phyloP scores from a whole-genome alignment of 1,139 yeast species.

The Magnusiomyces magnusii region DNA sequence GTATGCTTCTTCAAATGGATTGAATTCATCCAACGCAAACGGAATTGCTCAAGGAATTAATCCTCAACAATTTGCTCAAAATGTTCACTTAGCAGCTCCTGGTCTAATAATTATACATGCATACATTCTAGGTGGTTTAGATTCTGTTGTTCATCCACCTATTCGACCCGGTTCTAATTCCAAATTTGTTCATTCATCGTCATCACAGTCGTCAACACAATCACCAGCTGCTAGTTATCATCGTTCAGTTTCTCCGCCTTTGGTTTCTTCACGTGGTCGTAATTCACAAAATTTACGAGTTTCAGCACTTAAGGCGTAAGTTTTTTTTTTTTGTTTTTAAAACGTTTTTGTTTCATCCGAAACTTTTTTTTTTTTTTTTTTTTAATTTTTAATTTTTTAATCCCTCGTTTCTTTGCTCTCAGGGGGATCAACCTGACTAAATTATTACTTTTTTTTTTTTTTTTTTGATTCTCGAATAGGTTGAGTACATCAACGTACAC shows the following conservation, averaged over 20 bases:
- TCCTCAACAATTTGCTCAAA: slow-evolving; percentile 14
- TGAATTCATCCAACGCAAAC: too few relatives aligned
- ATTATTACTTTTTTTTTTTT: too few relatives aligned
- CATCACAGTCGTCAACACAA: too few relatives aligned
- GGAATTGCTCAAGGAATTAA: neutral
- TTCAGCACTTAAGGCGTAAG: neutral
- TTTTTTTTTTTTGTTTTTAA: neutral
- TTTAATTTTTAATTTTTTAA: neutral
- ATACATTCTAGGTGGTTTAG: slow-evolving; percentile 30
- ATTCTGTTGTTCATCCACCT: slow-evolving; percentile 26
- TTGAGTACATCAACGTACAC: neutral
- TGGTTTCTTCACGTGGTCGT: neutral
- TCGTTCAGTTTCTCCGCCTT: neutral
- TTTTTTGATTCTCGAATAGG: neutral
- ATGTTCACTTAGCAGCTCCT: slow-evolving; percentile 32
- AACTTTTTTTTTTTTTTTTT: neutral
- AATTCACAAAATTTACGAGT: neutral
- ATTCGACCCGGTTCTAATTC: slow-evolving; percentile 1
- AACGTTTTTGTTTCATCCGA: neutral
- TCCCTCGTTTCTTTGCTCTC: neutral
- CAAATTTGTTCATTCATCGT: slow-evolving; percentile 15
- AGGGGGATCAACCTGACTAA: too few relatives aligned
- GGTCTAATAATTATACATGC: slow-evolving; percentile 33
- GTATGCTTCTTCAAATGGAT: neutral
- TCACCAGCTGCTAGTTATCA: neutral